Evolutionary conservation across 805 yeast genomes (phyloP), one percentile per base, ranked within the genome.

Genomic region (Dipodascus albidus): DNA sequence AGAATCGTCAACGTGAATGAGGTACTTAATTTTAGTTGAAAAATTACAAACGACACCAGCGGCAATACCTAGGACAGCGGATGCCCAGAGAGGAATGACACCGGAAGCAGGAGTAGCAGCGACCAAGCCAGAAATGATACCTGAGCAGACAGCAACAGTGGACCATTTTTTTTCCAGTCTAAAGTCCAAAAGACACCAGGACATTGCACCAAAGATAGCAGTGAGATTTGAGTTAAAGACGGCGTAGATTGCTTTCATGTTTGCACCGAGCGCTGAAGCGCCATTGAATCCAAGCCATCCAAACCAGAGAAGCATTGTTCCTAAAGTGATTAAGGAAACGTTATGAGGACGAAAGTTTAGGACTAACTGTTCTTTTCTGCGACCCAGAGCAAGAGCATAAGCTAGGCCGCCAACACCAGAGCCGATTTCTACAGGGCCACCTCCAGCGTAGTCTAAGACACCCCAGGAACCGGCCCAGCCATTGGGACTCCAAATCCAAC

Each of bases 201-300:
- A 75, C 66, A 90, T 74, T 2, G 95, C 96, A 14, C 95, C 98
- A 55, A 87, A 81, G 1, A 87, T 87, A 1, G 96, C 98, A 60
- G 91, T 80, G 53, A 93, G 63, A 67, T 90, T 91, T 4, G 97
- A 82, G 71, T 93, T 91, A 85, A 89, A 80, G 67, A 90, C 83
- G 22, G 96, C 90, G 65, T 89, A 89, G 14, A 87, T 82, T 1
- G 95, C 90, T 62, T 87, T 81, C 59, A 89, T 69, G 50, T 86
- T 82, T 4, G 96, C 96, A 48, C 85, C 82, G 17, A 82, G 74
- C 53, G 96, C 85, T 11, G 95, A 81, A 53, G 91, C 93, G 20
- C 96, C 95, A 67, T 91, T 93, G 78, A 91, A 91, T 17, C 93
- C 89, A 53, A 91, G 75, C 99, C 99, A 91, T 3, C 98, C 98